phyloP scores from a whole-genome alignment of 2,329 filamentous ascomycete genomes.

The Colletotrichum sp. region DNA sequence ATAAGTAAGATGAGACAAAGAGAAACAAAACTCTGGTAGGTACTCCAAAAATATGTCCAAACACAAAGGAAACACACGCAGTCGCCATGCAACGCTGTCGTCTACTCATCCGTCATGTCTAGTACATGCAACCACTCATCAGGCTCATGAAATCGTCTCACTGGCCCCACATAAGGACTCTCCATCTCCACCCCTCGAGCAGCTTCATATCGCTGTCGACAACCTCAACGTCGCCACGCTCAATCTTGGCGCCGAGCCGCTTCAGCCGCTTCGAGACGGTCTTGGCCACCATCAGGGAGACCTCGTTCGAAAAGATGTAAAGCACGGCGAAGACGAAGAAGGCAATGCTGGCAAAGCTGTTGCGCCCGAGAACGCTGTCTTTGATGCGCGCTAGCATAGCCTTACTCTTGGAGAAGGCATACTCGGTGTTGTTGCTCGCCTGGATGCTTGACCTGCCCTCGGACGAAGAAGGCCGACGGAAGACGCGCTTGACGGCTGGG shows the following conservation, averaged over 20 bases:
- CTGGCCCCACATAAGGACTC: conserved; percentile 51
- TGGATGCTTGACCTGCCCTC: conserved; percentile 27
- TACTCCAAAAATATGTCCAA: neutral
- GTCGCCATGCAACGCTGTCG: neutral
- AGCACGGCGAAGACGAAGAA: conserved; percentile 62
- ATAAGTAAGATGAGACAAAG: neutral
- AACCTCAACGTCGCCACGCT: conserved; percentile 50
- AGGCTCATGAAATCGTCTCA: neutral
- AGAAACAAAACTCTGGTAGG: neutral
- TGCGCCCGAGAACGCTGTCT: conserved; percentile 46
- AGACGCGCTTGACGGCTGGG: conserved; percentile 56
- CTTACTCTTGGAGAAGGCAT: conserved; percentile 58
- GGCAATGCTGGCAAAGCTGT: conserved; percentile 52
- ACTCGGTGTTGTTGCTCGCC: conserved; percentile 60
- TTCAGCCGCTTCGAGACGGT: conserved; percentile 56
- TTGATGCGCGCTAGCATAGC: conserved; percentile 55
- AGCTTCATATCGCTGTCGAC: conserved; percentile 53
- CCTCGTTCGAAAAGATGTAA: conserved; percentile 65
- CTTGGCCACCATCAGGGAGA: conserved; percentile 57
- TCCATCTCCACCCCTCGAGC: conserved; percentile 62
- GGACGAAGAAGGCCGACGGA: conserved; percentile 47
- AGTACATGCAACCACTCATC: neutral
- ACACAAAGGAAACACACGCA: neutral
- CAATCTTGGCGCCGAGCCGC: conserved; percentile 50
- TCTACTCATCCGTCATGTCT: conserved; percentile 3